Evolutionary conservation across 2,329 filamentous ascomycete species (phyloP).

Genomic region (Setomelanomma holmii): DNA sequence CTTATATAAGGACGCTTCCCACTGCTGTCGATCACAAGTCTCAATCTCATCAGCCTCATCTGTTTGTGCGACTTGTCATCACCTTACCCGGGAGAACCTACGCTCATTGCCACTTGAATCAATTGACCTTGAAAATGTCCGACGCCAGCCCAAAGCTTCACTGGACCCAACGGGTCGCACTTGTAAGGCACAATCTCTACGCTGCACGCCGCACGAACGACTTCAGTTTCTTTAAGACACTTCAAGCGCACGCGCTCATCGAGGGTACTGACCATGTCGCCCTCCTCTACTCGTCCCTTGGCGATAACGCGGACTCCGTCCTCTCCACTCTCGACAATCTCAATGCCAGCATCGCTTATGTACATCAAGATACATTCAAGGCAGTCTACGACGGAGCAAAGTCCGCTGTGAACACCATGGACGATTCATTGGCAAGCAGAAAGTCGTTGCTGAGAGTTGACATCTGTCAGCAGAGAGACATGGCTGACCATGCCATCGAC

Average conservation of each 20-base stretch:
- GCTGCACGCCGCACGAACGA: slow-evolving; percentile 53
- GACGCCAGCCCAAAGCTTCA: slow-evolving; percentile 47
- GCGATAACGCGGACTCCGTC: slow-evolving; percentile 53
- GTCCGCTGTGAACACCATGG: slow-evolving; percentile 41
- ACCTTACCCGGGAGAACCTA: too few relatives aligned
- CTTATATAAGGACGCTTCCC: too few relatives aligned
- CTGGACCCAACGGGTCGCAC: slow-evolving; percentile 55
- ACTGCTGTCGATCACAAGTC: too few relatives aligned
- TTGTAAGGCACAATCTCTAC: slow-evolving; percentile 55
- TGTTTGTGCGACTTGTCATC: too few relatives aligned
- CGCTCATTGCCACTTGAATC: too few relatives aligned
- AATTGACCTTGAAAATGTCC: too few relatives aligned
- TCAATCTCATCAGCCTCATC: too few relatives aligned
- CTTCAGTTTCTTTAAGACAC: slow-evolving; percentile 57
- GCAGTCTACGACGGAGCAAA: slow-evolving; percentile 54
- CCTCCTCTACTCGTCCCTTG: slow-evolving; percentile 49
- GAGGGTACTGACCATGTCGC: slow-evolving; percentile 56
- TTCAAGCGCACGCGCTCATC: slow-evolving; percentile 53
- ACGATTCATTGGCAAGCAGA: slow-evolving; percentile 35
- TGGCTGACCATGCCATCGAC: slow-evolving; percentile 56
- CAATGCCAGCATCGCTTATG: slow-evolving; percentile 55
- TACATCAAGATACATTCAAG: slow-evolving; percentile 57
- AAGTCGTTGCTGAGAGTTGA: slow-evolving; percentile 53
- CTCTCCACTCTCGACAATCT: slow-evolving; percentile 55
- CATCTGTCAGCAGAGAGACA: slow-evolving; percentile 53